A percentile compares a stretch with the other conserved stretches of the same genome.
Evolutionary conservation across 306 rosid species (phyloP).

Genomic region (Elaeagnus macrophylla): DNA sequence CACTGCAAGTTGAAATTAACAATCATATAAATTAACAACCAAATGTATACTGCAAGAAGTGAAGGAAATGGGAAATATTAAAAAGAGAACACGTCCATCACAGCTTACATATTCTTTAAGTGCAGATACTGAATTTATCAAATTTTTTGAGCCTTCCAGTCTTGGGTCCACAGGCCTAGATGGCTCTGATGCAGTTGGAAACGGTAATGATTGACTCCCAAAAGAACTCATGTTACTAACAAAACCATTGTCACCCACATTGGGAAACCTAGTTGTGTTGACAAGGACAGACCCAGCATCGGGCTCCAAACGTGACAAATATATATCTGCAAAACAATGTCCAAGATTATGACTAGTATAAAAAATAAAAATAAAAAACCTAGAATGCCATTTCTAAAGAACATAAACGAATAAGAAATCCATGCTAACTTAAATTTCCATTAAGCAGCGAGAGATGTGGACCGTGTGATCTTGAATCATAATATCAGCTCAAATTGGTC

Average conservation of each 20-base stretch:
- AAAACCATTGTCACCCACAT: slow-evolving; percentile 47
- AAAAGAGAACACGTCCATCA: background rate
- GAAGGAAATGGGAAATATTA: background rate
- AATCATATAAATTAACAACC: slow-evolving; percentile 17
- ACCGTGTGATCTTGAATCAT: no score
- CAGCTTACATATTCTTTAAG: slow-evolving; percentile 65
- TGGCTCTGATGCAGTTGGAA: slow-evolving; percentile 45
- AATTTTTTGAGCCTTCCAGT: slow-evolving; percentile 56
- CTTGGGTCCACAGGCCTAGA: slow-evolving; percentile 55
- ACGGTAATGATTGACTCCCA: slow-evolving; percentile 44
- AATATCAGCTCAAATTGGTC: no score
- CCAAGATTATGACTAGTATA: no score
- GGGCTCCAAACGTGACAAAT: slow-evolving; percentile 51
- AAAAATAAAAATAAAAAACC: no score
- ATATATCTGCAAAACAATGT: slow-evolving; percentile 43
- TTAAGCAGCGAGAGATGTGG: no score
- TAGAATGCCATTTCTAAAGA: no score
- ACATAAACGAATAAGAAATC: no score
- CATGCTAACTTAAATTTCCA: no score
- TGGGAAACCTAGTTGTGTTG: slow-evolving; percentile 46
- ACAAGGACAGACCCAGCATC: slow-evolving; percentile 52
- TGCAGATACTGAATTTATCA: slow-evolving; percentile 50
- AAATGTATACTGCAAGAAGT: background rate
- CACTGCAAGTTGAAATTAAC: slow-evolving; percentile 51
- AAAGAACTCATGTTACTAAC: slow-evolving; percentile 32